Evolutionary conservation across 208 protist genomes (phyloP).

Genomic region (Vickermania spadyakhi): DNA sequence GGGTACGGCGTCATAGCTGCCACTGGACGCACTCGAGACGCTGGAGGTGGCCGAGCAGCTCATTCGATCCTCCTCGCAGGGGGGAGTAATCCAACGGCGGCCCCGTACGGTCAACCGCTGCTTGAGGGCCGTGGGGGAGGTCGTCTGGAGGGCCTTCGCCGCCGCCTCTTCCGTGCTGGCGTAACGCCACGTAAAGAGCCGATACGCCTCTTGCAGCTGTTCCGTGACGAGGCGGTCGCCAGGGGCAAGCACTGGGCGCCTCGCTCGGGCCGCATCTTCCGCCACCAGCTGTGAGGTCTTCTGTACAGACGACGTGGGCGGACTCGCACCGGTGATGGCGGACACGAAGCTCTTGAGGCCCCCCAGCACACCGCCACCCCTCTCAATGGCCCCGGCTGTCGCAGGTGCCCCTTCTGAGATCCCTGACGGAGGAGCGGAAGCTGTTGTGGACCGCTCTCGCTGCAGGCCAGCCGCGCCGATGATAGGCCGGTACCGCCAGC

Average conservation of each 20-base stretch:
- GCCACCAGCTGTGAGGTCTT: not conserved
- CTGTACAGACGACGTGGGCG: not conserved
- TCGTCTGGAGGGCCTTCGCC: not conserved
- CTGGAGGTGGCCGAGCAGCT: too few species aligned
- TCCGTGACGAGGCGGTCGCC: not conserved
- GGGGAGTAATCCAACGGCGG: not conserved
- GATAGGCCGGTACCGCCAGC: not conserved
- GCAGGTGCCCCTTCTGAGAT: not conserved
- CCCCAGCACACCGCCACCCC: not conserved
- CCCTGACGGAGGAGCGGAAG: not conserved
- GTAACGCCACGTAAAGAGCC: not conserved
- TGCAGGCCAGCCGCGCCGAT: too few species aligned
- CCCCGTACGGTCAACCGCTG: not conserved
- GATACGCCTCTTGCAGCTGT: not conserved
- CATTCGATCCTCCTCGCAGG: too few species aligned
- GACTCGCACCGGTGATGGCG: not conserved
- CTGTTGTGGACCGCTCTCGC: not conserved
- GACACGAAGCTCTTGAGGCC: not conserved
- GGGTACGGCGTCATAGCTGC: too few species aligned
- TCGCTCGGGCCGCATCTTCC: too few species aligned
- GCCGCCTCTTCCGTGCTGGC: not conserved
- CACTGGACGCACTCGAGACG: too few species aligned
- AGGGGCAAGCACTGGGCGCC: too few species aligned
- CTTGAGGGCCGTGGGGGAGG: not conserved
- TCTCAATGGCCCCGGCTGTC: too few species aligned